phyloP scores from a whole-genome alignment of 2,329 filamentous ascomycete species.

The Didymella arachidicola region DNA sequence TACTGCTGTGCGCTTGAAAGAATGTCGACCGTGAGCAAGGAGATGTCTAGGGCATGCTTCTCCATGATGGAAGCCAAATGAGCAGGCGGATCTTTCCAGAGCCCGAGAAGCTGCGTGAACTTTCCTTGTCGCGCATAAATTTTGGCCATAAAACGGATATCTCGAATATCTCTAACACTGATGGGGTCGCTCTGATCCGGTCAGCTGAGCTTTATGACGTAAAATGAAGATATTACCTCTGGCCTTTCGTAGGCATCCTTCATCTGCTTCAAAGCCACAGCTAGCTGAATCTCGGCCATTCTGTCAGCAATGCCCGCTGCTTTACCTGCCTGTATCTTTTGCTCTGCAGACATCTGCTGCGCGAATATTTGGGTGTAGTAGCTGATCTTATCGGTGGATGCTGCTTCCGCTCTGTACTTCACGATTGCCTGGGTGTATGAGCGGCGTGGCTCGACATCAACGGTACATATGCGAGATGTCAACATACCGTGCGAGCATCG shows the following conservation, averaged over 20 bases:
- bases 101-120: constrained; percentile 34
- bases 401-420: constrained; percentile 39
- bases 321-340: constrained; percentile 23
- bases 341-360: constrained; percentile 39
- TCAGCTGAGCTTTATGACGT: constrained; percentile 18
- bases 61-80: constrained; percentile 28
- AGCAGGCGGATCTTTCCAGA: constrained; percentile 33
- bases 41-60: constrained; percentile 36
- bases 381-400: constrained; percentile 32
- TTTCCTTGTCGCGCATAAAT: constrained; percentile 39
- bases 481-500: constrained; percentile 44
- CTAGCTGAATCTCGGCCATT: constrained; percentile 30
- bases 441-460: not conserved
- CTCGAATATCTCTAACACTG: constrained; percentile 40
- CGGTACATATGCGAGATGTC: not conserved
- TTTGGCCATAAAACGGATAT: constrained; percentile 46
- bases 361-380: constrained; percentile 42
- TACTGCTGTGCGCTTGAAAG: constrained; percentile 23
- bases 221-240: constrained; percentile 23
- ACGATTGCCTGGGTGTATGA: constrained; percentile 36
- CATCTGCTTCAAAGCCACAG: constrained; percentile 36
- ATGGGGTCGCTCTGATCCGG: constrained; percentile 34
- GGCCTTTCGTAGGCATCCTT: constrained; percentile 39
- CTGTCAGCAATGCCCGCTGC: constrained; percentile 16
- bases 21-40: constrained; percentile 28